Conservation (phyloP, 345 rosid genomes). For the Hibiscus tridactylites region DNA sequence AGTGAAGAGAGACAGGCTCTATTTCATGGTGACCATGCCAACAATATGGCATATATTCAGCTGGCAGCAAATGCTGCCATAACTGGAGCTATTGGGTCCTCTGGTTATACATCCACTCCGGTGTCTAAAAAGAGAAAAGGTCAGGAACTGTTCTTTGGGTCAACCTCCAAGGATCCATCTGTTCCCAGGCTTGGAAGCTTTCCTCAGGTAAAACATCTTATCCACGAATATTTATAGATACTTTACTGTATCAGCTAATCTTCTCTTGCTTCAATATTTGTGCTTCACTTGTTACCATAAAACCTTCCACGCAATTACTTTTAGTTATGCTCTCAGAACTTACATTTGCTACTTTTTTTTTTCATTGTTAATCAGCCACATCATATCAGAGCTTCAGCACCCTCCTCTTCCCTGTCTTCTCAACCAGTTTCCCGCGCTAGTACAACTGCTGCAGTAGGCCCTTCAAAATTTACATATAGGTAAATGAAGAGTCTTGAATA, state of each 20-base stretch:
- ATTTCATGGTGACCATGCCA: slow-evolving; percentile 86
- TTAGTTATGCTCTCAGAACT: neutral
- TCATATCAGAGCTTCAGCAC: slow-evolving; percentile 42
- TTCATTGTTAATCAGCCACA: slow-evolving; percentile 37
- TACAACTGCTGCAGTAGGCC: slow-evolving; percentile 27
- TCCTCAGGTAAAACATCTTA: slow-evolving; percentile 51
- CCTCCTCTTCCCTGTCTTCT: slow-evolving; percentile 23
- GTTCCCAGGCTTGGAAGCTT: slow-evolving; percentile 50
- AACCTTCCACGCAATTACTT: neutral
- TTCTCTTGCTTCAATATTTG: neutral
- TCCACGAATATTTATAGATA: neutral
- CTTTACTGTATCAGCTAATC: neutral
- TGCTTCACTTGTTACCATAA: neutral
- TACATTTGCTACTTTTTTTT: neutral
- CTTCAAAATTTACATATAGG: slow-evolving; percentile 83
- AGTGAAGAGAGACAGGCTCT: slow-evolving; percentile 97
- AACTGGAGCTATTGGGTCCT: slow-evolving; percentile 95
- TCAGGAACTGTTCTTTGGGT: slow-evolving; percentile 64
- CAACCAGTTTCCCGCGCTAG: slow-evolving; percentile 43
- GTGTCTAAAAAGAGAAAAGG: slow-evolving; percentile 77
- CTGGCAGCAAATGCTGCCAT: slow-evolving; percentile 99
- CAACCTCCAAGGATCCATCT: slow-evolving; percentile 42
- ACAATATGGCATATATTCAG: slow-evolving; percentile 80
- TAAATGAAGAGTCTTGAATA: slow-evolving; percentile 20
- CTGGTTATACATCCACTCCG: slow-evolving; percentile 79